Base-by-base conservation (phyloP, 352 stramenopile species). In the Blastocystis sp. region DNA sequence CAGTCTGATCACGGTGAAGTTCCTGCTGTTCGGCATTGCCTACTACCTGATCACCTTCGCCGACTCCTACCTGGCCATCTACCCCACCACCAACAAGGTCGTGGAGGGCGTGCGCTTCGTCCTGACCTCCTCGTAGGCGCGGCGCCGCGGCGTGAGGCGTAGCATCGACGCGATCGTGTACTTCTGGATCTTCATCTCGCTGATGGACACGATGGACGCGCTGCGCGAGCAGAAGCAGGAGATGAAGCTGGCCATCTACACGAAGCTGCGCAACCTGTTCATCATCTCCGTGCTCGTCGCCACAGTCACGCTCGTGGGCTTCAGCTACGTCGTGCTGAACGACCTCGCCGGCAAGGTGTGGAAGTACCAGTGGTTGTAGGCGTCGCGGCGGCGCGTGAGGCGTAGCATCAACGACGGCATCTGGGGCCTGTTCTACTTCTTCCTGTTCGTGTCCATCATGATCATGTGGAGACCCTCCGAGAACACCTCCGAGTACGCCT, bases 281-380 rank as follows among this genome's bases (percentile, higher is more conserved):
- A 19, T 88, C 2, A 21, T 43, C 21, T 19, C n/a, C 17, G 38
- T 88, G 7, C 17, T 88, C 14, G 1, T 88, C 23, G 64, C 60
- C 1, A 79, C 78, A 2, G 43, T 78, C 0, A 65, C 45, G 21
- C 56, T 79, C n/a, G 40, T 53, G 19, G 7, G 19, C 5, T 88
- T 88, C 40, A 23, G 19, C 11, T 28, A 34, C 38, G 43, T 56
- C 21, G 45, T 88, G 9, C 41, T 88, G 9, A 48, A 76, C 45
- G 21, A 88, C 23, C 34, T 53, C 9, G 21, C 19, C 1, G n/a
- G 45, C 19, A 74, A 79, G 45, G 52, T 79, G 17, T 88, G 78
- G 78, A 88, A n/a, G 11, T 60, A 62, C 43, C 78, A 88, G 59
- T 88, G 78, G 78, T 53, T 88, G 78, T 88, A 61, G 60, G 78